Evolutionary conservation across 2,329 filamentous ascomycete species (phyloP).

Genomic region (Fusarium illudens): DNA sequence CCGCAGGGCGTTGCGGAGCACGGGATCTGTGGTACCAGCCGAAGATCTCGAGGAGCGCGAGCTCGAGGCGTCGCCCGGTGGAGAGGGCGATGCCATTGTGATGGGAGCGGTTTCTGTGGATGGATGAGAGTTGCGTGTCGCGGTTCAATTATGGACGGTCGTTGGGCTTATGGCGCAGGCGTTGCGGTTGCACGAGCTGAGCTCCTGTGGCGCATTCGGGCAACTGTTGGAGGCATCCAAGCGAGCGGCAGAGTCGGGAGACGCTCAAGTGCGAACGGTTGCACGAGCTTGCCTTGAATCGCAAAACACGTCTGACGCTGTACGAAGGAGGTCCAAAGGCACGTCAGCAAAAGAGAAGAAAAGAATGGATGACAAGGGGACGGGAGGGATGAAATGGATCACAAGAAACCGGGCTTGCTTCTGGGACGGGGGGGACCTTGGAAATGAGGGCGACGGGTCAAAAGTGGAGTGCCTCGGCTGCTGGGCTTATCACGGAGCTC

Average conservation of each 20-base stretch:
- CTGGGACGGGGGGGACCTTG: constrained; percentile 14
- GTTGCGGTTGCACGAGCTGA: constrained; percentile 36
- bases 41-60: constrained; percentile 34
- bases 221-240: constrained; percentile 37
- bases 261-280: not conserved
- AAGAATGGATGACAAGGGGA: constrained; percentile 15
- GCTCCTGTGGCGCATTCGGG: constrained; percentile 40
- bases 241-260: constrained; percentile 2
- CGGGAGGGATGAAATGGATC: constrained; percentile 28
- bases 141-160: constrained; percentile 12
- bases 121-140: not conserved
- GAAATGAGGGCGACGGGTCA: constrained; percentile 33
- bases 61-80: constrained; percentile 35
- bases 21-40: constrained; percentile 61
- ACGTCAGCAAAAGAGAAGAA: constrained; percentile 7
- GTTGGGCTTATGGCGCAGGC: constrained; percentile 18
- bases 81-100: constrained; percentile 32
- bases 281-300: not conserved
- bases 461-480: constrained; percentile 36
- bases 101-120: constrained; percentile 3
- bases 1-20: constrained; percentile 84
- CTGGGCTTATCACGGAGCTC: constrained; percentile 8
- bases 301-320: not conserved
- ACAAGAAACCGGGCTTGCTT: constrained; percentile 27
- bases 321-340: not conserved